Percentiles rank a stretch among this genome's conserved stretches.
These are phyloP conservation scores for Funneliformis geosporum DNA, from an alignment of 192 early-diverging fungal genomes.

Conservation along the genomic window DNA sequence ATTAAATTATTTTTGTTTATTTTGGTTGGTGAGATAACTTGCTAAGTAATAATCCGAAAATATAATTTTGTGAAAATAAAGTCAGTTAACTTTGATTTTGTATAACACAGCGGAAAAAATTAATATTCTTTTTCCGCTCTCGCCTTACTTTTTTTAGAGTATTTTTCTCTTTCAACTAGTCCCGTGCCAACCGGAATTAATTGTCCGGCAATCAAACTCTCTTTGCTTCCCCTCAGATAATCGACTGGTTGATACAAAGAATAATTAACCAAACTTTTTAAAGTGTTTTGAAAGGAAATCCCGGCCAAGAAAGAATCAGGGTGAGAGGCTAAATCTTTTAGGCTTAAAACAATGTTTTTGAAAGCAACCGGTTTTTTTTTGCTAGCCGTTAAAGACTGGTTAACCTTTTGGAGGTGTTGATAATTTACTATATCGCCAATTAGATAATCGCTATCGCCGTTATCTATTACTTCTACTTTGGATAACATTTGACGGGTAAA, in stretches of 20 bases:
- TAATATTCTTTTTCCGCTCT: too few species aligned
- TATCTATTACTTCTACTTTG: background rate
- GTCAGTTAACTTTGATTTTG: too few species aligned
- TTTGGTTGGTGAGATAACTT: too few species aligned
- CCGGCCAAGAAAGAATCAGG: conserved; percentile 19
- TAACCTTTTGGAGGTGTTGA: background rate
- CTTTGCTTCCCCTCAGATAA: conserved; percentile 13
- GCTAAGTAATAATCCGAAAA: too few species aligned
- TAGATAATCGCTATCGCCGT: background rate
- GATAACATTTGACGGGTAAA: conserved; percentile 25
- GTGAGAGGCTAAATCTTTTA: conserved; percentile 13
- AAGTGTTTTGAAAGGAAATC: conserved; percentile 23
- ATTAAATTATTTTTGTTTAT: too few species aligned
- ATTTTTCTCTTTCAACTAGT: conserved; percentile 11
- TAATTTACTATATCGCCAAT: conserved; percentile 16
- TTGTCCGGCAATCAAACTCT: conserved; percentile 25
- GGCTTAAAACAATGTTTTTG: conserved; percentile 6
- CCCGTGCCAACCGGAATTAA: background rate
- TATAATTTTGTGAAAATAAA: too few species aligned
- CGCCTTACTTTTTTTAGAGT: too few species aligned
- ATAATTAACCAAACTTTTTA: conserved; percentile 25
- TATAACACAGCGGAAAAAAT: too few species aligned
- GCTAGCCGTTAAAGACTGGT: background rate
- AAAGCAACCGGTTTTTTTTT: conserved; percentile 14
- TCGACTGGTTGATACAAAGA: conserved; percentile 14